Base-by-base conservation (phyloP, 768 basidiomycete genomes). In the Leccinum barrowsii region DNA sequence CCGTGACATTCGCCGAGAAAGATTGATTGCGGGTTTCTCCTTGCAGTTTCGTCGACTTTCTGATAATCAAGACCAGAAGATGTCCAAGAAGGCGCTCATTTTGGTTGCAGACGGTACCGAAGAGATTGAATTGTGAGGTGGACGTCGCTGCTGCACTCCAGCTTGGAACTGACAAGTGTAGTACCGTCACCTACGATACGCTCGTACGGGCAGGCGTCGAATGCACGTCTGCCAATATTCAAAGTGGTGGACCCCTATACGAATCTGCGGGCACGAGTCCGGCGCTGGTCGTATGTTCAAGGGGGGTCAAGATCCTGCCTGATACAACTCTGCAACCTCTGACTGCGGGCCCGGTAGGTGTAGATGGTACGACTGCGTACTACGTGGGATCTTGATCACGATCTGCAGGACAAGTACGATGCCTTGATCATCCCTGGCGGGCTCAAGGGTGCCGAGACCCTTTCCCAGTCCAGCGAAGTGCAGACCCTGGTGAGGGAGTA, bases 41-140 rank as follows among this genome's bases (percentile, higher is more conserved):
- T 40, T 54, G 21, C 58, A 35, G 21, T 19, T 37, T 24, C 59
- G 53, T 35, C 46, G 44, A 7, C 46, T 60, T 46, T 52, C 49
- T 7, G 26, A 58, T 22, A 42, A 52, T 24, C 61, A 34, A 54
- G 5, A 44, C 19, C 19, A 13, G 17, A 51, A n/a, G 13, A 71
- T 70, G 70, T 51, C 70, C 35, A 70, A 71, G 59, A 73, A 65
- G 32, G 91, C 87, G 6, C 75, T 91, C 21, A 78, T 93, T 50
- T 76, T 93, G 22, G 81, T 93, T 26, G 87, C 90, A 17, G 81
- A 92, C 67, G 91, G 91, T 12, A 92, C 91, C 1, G 91, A 93
- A 69, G 91, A 93, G 74, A 92, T 91, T 85, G 90, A 92, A 73
- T 92, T 92, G 90, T 46, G 56, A 59, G 63, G 2, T 5, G 21